phyloP scores from a whole-genome alignment of 2,329 filamentous ascomycete genomes.

The Sclerotinia minor region DNA sequence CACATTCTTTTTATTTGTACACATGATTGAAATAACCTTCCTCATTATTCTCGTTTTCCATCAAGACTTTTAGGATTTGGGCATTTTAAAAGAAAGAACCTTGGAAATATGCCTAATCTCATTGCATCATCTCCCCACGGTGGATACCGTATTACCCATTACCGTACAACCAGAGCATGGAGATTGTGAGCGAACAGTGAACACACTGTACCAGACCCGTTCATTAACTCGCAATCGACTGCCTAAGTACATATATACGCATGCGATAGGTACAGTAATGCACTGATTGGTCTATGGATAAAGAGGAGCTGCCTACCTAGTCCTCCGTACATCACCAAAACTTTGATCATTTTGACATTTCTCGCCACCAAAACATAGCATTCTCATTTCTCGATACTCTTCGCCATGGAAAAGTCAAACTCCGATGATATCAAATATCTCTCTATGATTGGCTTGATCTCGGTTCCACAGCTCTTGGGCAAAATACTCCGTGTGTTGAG shows the following conservation, averaged over 20 bases:
- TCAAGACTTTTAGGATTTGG: background rate
- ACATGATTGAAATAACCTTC: background rate
- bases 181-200: background rate
- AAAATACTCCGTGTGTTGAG: background rate
- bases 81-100: background rate
- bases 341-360: background rate
- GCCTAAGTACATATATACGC: background rate
- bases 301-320: background rate
- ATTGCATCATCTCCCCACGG: background rate
- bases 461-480: background rate
- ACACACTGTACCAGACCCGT: background rate
- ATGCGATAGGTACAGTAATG: background rate
- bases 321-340: background rate
- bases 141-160: background rate
- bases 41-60: background rate
- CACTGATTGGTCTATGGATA: background rate
- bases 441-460: background rate
- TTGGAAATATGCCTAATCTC: background rate
- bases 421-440: background rate
- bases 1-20: background rate
- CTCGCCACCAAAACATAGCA: slow-evolving; percentile 4
- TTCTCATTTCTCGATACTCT: slow-evolving; percentile 18
- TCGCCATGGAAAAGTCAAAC: slow-evolving; percentile 16
- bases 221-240: background rate
- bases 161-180: background rate